These are phyloP conservation scores for Magnusiomyces tetraspermus DNA, from an alignment of 1,139 yeast species.

Conservation along the genomic window DNA sequence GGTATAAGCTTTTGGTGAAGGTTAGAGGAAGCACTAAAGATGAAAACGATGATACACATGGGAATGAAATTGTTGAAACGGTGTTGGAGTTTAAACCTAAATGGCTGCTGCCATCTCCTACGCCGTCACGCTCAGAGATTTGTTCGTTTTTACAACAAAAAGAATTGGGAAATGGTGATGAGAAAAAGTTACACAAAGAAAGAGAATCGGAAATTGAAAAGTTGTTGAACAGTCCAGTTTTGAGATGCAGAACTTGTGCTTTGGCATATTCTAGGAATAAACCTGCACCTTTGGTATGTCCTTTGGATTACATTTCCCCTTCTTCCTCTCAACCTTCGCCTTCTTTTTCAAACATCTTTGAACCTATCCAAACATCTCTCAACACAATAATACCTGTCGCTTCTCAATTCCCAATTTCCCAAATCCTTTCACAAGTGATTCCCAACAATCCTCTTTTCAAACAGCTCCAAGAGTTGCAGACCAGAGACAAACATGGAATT, in stretches of 20 bases:
- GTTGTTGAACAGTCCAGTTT: conserved; percentile 8
- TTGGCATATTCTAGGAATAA: conserved; percentile 27
- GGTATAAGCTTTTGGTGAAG: no score
- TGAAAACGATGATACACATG: not conserved
- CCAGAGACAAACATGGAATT: conserved; percentile 24
- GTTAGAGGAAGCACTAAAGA: not conserved
- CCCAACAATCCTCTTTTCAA: conserved; percentile 16
- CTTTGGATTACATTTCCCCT: conserved; percentile 25
- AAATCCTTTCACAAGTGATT: conserved; percentile 7
- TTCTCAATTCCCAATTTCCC: conserved; percentile 1
- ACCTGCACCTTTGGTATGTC: conserved; percentile 28
- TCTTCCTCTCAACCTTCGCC: not conserved
- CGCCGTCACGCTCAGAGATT: conserved; percentile 30
- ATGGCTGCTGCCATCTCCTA: conserved; percentile 35
- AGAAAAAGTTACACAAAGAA: no score
- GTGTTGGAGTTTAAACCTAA: conserved; percentile 39
- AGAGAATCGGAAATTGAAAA: no score
- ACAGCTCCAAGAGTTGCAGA: conserved; percentile 23
- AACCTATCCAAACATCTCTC: no score
- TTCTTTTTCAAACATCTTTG: not conserved
- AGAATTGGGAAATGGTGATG: no score
- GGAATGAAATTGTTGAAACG: conserved; percentile 3
- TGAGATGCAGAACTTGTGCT: conserved; percentile 40
- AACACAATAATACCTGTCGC: no score
- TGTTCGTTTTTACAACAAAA: no score